A percentile compares a stretch with the other conserved stretches of the same genome.
Evolutionary conservation across 805 yeast species (phyloP).

Genomic region (Saturnispora mendoncae): DNA sequence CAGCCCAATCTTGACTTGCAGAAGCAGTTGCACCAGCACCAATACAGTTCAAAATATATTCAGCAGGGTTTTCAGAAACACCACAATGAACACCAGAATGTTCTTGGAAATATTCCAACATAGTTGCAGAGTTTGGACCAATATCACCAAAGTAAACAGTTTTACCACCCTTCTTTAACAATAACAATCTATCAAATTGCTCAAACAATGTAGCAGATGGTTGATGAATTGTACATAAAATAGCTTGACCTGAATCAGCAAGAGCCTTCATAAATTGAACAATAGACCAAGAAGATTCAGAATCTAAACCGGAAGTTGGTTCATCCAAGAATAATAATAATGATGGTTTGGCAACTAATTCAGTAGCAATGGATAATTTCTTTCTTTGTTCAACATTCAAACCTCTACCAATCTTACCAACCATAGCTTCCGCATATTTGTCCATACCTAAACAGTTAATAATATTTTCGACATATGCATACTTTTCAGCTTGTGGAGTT

Average conservation of each 20-base stretch:
- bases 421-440: slow-evolving; percentile 42
- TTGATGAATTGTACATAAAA: slow-evolving; percentile 48
- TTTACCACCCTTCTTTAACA: slow-evolving; percentile 43
- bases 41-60: slow-evolving; percentile 62
- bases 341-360: slow-evolving; percentile 46
- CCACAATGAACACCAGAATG: slow-evolving; percentile 61
- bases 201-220: slow-evolving; percentile 40
- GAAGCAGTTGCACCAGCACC: slow-evolving; percentile 77
- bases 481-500: slow-evolving; percentile 31
- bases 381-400: slow-evolving; percentile 47
- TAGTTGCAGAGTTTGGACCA: slow-evolving; percentile 36
- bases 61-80: slow-evolving; percentile 61
- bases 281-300: slow-evolving; percentile 51
- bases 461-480: slow-evolving; percentile 36
- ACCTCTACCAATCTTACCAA: slow-evolving; percentile 39
- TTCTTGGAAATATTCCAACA: slow-evolving; percentile 39
- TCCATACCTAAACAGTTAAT: slow-evolving; percentile 34
- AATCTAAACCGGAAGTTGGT: slow-evolving; percentile 52
- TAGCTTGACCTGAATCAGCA: slow-evolving; percentile 45
- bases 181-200: slow-evolving; percentile 35
- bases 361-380: slow-evolving; percentile 46
- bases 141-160: slow-evolving; percentile 48
- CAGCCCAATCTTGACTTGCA: slow-evolving; percentile 52
- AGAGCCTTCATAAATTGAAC: slow-evolving; percentile 41
- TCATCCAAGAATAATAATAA: slow-evolving; percentile 48